Evolutionary conservation across 2,329 filamentous ascomycete genomes (phyloP), one percentile per base, ranked within the genome.

Genomic region (Fusarium xylarioides): DNA sequence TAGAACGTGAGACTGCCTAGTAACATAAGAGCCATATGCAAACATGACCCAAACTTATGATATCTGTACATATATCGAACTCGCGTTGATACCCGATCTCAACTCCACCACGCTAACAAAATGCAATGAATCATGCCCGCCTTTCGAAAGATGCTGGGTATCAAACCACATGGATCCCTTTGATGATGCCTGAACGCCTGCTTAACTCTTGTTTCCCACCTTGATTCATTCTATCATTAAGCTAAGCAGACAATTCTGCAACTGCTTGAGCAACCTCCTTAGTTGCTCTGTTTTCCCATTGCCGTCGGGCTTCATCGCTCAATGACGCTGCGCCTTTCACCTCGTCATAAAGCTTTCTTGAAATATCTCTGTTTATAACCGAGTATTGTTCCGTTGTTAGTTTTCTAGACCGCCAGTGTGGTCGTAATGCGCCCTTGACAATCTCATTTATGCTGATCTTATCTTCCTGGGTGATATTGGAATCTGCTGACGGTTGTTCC

Each of bases 351-450:
- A 99, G 86, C 83, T 92, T 93, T 65, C 94, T 92, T 46, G 94
- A 98, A 38, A 98, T 91, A 68, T 93, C 92, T 70, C 95, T 91
- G 80, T 98, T 98, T 82, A 98, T 97, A 63, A 91, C 90, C 6
- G 94, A 95, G 81, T 97, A 99, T 81, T 98, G 92, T 67, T 97
- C 93, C 75, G 95, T 93, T 23, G 91, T 94, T 70, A 98, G 88
- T 71, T 92, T 89, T 76, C 92, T 91, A 46, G 92, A 92, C 70
- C 91, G 89, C 86, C 95, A 98, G 74, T 94, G 89, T 37, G 95
- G 94, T 75, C 93, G 93, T 47, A 99, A 85, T 11, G 93, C 94
- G 46, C 88, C 86, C 73, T 94, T 93, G 75, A 98, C 96, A 83
- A 98, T 94, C 75, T 91, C 91, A 80, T 95, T 95, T 73, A 99